These are phyloP conservation scores for Pythium volutum DNA, from an alignment of 352 stramenopile genomes.

Conservation along the genomic window DNA sequence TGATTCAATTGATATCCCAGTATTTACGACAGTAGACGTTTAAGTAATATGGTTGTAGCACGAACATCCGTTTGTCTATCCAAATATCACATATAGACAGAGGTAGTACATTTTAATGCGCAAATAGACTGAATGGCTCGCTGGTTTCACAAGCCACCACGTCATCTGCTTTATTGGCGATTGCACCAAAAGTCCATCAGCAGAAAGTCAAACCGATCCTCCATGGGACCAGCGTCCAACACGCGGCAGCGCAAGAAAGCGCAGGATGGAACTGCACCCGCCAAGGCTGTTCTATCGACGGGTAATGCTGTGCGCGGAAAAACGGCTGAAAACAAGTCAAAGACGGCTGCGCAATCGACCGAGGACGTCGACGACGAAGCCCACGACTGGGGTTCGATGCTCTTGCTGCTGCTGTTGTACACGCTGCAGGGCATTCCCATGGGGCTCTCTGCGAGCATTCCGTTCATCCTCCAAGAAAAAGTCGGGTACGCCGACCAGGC, in stretches of 20 bases:
- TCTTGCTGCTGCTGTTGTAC: slow-evolving; percentile 97
- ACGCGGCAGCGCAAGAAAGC: slow-evolving; percentile 25
- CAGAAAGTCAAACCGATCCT: neutral
- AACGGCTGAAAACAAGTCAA: neutral
- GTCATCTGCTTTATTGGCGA: no score
- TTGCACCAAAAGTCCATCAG: neutral
- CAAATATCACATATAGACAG: no score
- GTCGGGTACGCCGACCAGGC: slow-evolving; percentile 96
- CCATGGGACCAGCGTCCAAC: slow-evolving; percentile 11
- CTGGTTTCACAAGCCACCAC: slow-evolving; percentile 10
- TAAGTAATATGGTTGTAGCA: neutral
- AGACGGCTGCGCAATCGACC: slow-evolving; percentile 5
- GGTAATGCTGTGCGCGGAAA: neutral
- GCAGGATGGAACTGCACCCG: neutral
- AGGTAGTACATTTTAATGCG: neutral
- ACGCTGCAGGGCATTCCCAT: slow-evolving; percentile 99
- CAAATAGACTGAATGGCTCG: neutral
- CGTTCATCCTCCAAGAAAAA: slow-evolving; percentile 98
- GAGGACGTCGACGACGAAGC: slow-evolving; percentile 37
- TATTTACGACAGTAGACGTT: neutral
- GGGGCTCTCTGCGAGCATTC: slow-evolving; percentile 96
- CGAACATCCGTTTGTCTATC: neutral
- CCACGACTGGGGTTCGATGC: slow-evolving; percentile 74
- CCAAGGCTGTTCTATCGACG: neutral
- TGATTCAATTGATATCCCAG: neutral